phyloP scores from a whole-genome alignment of 306 rosid species.

The Senna siamea region DNA sequence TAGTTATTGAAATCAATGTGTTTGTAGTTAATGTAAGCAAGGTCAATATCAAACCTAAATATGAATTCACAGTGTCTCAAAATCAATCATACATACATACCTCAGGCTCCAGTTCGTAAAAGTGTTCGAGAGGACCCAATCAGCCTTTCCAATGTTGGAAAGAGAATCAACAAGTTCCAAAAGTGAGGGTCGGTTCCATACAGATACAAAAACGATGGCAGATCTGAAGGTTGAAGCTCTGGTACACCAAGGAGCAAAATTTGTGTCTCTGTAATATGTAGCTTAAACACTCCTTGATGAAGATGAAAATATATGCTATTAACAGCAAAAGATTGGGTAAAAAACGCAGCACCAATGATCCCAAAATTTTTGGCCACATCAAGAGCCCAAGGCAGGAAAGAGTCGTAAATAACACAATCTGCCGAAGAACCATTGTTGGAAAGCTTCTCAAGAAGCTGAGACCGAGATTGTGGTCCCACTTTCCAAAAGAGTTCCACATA shows the following conservation, averaged over 20 bases:
- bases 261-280: not conserved
- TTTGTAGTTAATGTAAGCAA: too few relatives aligned
- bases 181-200: not conserved
- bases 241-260: conserved; percentile 31
- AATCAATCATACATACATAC: conserved; percentile 1
- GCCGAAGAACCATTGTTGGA: not conserved
- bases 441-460: conserved; percentile 25
- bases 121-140: conserved; percentile 14
- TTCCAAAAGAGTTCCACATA: conserved; percentile 16
- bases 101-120: conserved; percentile 39
- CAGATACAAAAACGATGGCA: conserved; percentile 35
- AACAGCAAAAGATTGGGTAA: not conserved
- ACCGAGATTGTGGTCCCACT: conserved; percentile 21
- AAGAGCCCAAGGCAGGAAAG: not conserved
- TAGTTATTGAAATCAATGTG: too few relatives aligned
- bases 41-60: too few relatives aligned
- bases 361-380: not conserved
- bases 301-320: conserved; percentile 4
- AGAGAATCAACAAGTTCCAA: conserved; percentile 9
- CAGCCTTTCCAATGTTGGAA: conserved; percentile 20
- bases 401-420: not conserved
- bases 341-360: not conserved
- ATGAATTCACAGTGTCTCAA: too few relatives aligned
- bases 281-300: conserved; percentile 20
- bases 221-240: conserved; percentile 17